These are phyloP conservation scores for Vitis amurensis DNA, from an alignment of 164 flowering plant genomes.

Conservation along the genomic window DNA sequence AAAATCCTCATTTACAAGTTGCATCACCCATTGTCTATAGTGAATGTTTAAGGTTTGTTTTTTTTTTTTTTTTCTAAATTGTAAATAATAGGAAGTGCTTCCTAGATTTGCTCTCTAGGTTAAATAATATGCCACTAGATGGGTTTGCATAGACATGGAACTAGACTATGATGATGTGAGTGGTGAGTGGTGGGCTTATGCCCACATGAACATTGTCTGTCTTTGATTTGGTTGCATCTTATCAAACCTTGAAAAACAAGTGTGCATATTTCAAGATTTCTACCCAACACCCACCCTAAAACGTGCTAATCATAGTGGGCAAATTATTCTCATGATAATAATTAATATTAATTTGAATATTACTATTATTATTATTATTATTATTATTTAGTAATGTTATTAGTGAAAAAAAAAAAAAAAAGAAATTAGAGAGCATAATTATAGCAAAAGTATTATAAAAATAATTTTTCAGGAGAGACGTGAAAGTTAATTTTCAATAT, in stretches of 20 bases:
- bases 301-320: background rate
- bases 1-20: background rate
- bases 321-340: background rate
- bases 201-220: too few relatives aligned
- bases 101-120: too few relatives aligned
- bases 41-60: background rate
- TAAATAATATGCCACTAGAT: too few relatives aligned
- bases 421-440: background rate
- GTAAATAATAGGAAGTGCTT: too few relatives aligned
- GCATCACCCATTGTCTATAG: background rate
- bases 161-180: too few relatives aligned
- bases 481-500: background rate
- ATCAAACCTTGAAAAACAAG: background rate
- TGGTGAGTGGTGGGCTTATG: too few relatives aligned
- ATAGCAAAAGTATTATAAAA: background rate
- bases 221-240: too few relatives aligned
- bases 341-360: background rate
- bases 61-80: background rate
- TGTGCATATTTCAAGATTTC: background rate
- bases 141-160: too few relatives aligned
- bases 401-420: background rate
- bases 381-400: background rate
- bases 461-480: background rate
- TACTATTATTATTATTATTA: too few relatives aligned
- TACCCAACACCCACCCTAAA: background rate